Base-by-base conservation (phyloP, 257 asterid species). In the Mentha longifolia region DNA sequence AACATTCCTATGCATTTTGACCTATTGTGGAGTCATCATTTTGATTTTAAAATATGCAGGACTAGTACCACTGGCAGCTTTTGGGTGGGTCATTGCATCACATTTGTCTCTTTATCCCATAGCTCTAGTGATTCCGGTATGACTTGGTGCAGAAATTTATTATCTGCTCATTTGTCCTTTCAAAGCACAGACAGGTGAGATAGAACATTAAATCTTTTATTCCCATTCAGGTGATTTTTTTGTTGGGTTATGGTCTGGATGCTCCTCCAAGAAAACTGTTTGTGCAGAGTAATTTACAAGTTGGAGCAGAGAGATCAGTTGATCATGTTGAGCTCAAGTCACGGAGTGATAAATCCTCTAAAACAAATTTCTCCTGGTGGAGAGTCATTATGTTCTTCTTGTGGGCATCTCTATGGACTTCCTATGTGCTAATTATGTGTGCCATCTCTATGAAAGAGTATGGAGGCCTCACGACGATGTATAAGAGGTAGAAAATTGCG, bases 51-150 rank as follows among this genome's bases (percentile, higher is more conserved):
- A 58, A 60, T 70, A 28, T 61, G 45, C 92, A 92, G 99, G 99
- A 75, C 64, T 85, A 67, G 81, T 75, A 43, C 89, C 99, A 35
- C 67, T 95, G 87, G 92, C 99, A 65, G 98, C 98, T 33, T 89
- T 92, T 84, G 99, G 99, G 74, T 95, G 99, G 98, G 93, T 87
- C 56, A 9, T 92, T 59, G 92, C 98, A 61, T 84, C 96, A 17
- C 99, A 95, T 87, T 81, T 95, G 72, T 92, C 98, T 70, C 93
- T 95, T 43, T 95, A 95, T 78, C 99, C 98, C 58, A 62, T 82
- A 65, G 70, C 87, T 72, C 78, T 95, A 60, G 73, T 89, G 70
- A 80, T 95, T 70, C 99, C 98, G 81, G 99, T 95, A 89, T 68
- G 86, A 77, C 71, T 75, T 56, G 56, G 74, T 70, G 59, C 63